phyloP scores from a whole-genome alignment of 2,329 filamentous ascomycete genomes.

The Macrophomina phaseolina region DNA sequence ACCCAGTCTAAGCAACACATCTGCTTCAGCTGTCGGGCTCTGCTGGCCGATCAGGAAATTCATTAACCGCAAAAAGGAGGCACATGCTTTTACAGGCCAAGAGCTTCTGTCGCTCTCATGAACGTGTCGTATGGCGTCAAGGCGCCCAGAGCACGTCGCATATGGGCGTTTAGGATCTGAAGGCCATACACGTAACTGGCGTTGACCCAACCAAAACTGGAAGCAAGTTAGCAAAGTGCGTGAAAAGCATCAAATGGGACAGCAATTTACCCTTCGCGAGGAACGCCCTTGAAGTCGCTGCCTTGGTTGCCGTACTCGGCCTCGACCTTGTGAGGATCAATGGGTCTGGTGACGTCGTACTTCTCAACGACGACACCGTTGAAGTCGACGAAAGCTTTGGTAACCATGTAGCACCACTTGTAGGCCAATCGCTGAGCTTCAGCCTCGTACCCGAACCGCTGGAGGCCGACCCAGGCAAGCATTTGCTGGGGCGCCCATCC shows the following conservation, averaged over 20 bases:
- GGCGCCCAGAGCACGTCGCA: constrained; percentile 85
- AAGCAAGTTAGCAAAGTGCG: constrained; percentile 34
- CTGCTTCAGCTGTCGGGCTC: background rate
- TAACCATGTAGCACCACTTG: constrained; percentile 98
- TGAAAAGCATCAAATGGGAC: background rate
- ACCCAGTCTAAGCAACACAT: background rate
- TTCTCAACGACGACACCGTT: constrained; percentile 99
- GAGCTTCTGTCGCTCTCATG: constrained; percentile 64
- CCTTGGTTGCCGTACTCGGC: constrained; percentile 99
- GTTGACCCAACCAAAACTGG: constrained; percentile 97
- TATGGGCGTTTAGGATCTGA: constrained; percentile 85
- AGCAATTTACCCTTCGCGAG: constrained; percentile 84
- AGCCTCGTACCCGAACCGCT: constrained; percentile 88
- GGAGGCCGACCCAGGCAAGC: constrained; percentile 90
- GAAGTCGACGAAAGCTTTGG: constrained; percentile 97
- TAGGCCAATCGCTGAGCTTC: constrained; percentile 91
- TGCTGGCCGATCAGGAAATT: background rate
- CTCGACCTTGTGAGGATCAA: constrained; percentile 91
- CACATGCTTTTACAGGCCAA: constrained; percentile 33
- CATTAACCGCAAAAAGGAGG: too few relatives aligned
- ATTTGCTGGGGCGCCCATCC: constrained; percentile 99
- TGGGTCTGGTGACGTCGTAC: constrained; percentile 90
- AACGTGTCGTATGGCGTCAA: constrained; percentile 87
- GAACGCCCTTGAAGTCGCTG: constrained; percentile 91
- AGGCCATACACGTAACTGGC: constrained; percentile 95